Evolutionary conservation across 768 basidiomycete genomes (phyloP).

Genomic region (Suillus lakei): DNA sequence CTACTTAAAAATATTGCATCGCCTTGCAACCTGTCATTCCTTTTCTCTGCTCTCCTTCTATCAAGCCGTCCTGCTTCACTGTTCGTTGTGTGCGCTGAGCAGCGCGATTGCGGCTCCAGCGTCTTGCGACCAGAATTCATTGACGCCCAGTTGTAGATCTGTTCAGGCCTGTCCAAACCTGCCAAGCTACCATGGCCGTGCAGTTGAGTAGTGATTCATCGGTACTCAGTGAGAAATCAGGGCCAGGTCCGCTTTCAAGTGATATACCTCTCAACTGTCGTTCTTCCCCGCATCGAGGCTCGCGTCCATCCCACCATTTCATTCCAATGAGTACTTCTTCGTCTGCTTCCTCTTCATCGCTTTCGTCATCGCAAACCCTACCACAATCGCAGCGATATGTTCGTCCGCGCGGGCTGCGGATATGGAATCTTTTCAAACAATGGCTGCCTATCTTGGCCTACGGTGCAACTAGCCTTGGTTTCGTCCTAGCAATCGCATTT

Average conservation of each 20-base stretch:
- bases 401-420: constrained; percentile 55
- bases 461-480: constrained; percentile 74
- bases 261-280: constrained; percentile 26
- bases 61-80: not conserved
- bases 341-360: constrained; percentile 7
- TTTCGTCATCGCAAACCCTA: constrained; percentile 13
- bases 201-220: constrained; percentile 3
- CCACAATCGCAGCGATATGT: constrained; percentile 38
- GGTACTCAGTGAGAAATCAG: constrained; percentile 31
- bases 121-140: constrained; percentile 14
- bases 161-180: constrained; percentile 12
- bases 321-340: constrained; percentile 23
- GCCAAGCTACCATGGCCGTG: constrained; percentile 17
- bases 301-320: constrained; percentile 23
- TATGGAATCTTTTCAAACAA: constrained; percentile 64
- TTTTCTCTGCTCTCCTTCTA: not conserved
- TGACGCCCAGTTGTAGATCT: not conserved
- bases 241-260: constrained; percentile 11
- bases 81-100: constrained; percentile 5
- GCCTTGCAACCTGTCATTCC: not conserved
- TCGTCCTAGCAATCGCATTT: constrained; percentile 80
- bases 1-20: constrained; percentile 1
- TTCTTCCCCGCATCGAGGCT: constrained; percentile 19
- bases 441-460: constrained; percentile 84
- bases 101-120: constrained; percentile 17